Evolutionary conservation across 192 early-diverging fungal species (phyloP).

Genomic region (Umbelopsis isabellina): DNA sequence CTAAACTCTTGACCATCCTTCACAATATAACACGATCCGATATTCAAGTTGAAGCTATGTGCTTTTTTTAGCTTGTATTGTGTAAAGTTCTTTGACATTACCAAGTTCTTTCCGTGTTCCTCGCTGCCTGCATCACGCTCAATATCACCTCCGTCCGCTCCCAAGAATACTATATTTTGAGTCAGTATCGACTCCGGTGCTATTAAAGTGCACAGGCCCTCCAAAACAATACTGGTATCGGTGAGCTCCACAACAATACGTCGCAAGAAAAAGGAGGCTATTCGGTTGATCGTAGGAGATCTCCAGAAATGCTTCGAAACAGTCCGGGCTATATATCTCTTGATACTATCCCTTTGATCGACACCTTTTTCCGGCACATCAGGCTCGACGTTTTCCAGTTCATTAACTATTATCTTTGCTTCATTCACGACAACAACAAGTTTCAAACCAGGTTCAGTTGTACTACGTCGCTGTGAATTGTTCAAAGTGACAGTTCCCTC

Average conservation of each 20-base stretch:
- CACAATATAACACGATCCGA: not conserved
- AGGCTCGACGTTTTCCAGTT: not conserved
- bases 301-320: not conserved
- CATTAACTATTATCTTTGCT: not conserved
- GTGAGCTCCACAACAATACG: not conserved
- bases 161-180: not conserved
- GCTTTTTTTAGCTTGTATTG: not conserved
- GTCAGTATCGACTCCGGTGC: not conserved
- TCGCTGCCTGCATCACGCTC: not conserved
- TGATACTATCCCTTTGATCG: not conserved
- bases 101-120: constrained; percentile 2
- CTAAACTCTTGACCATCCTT: not conserved
- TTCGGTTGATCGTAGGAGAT: not conserved
- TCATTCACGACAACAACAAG: not conserved
- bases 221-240: not conserved
- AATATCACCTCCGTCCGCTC: not conserved
- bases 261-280: constrained; percentile 6
- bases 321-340: not conserved
- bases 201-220: not conserved
- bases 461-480: not conserved
- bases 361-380: not conserved
- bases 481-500: not conserved
- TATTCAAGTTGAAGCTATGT: not conserved
- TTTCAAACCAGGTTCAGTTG: not conserved
- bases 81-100: not conserved